phyloP scores from a whole-genome alignment of 2,329 filamentous ascomycete genomes.

The Penicillium oxalicum region DNA sequence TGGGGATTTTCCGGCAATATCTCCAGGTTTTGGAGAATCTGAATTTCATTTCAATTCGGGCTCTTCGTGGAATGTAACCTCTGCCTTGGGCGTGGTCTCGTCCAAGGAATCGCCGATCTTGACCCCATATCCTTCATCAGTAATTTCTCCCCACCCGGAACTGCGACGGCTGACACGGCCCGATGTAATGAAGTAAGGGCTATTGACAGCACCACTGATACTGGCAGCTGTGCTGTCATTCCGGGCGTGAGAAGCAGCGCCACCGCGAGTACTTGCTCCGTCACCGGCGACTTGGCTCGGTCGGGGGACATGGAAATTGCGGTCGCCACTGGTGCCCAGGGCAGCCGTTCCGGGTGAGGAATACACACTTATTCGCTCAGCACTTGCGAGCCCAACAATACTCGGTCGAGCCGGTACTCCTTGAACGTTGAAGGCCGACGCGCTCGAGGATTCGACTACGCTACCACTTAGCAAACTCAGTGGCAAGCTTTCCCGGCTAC shows the following conservation, averaged over 20 bases:
- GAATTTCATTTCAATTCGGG: neutral
- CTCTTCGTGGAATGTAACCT: slow-evolving; percentile 9
- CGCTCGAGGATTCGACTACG: slow-evolving; percentile 40
- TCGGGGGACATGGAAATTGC: slow-evolving; percentile 69
- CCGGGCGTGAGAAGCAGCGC: slow-evolving; percentile 66
- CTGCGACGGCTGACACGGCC: slow-evolving; percentile 39
- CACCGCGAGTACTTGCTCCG: slow-evolving; percentile 72
- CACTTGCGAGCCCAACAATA: slow-evolving; percentile 49
- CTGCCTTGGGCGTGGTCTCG: slow-evolving; percentile 24
- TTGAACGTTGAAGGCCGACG: slow-evolving; percentile 35
- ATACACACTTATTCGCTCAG: slow-evolving; percentile 64
- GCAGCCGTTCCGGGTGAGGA: slow-evolving; percentile 64
- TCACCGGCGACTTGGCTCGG: slow-evolving; percentile 50
- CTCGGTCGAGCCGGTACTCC: slow-evolving; percentile 44
- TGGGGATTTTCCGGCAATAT: no score
- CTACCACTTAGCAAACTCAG: slow-evolving; percentile 57
- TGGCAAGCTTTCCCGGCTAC: slow-evolving; percentile 58
- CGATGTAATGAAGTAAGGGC: slow-evolving; percentile 49
- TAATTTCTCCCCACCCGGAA: slow-evolving; percentile 43
- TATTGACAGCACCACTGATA: slow-evolving; percentile 54
- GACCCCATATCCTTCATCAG: slow-evolving; percentile 31
- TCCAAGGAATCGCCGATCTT: slow-evolving; percentile 17
- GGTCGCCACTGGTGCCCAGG: slow-evolving; percentile 58
- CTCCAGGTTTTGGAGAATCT: no score
- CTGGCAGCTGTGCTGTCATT: slow-evolving; percentile 78